Percentiles rank a stretch among this genome's conserved stretches.
Conservation (phyloP, 1,284 basidiomycete species). For the Cryptococcus sp. region DNA sequence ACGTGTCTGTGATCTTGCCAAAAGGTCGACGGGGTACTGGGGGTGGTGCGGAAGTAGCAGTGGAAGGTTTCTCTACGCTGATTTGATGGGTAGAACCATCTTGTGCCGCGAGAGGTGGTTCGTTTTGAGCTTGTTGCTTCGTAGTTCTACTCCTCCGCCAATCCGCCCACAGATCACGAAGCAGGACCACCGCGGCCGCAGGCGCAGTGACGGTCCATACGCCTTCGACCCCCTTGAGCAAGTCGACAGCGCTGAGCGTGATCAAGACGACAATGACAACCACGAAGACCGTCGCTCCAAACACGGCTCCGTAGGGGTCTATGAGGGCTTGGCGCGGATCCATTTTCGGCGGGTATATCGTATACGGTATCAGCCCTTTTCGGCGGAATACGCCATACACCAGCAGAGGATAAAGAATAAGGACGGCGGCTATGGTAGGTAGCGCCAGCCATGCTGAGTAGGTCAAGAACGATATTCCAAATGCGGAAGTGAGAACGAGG, state of each 20-base stretch:
- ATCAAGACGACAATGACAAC: slow-evolving; percentile 62
- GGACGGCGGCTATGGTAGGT: slow-evolving; percentile 46
- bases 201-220: slow-evolving; percentile 74
- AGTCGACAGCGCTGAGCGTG: slow-evolving; percentile 59
- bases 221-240: slow-evolving; percentile 66
- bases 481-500: slow-evolving; percentile 55
- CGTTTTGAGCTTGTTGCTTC: background rate
- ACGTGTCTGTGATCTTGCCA: slow-evolving; percentile 45
- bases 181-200: slow-evolving; percentile 72
- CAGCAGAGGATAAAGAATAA: slow-evolving; percentile 50
- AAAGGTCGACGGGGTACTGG: slow-evolving; percentile 11
- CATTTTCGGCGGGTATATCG: slow-evolving; percentile 55
- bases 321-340: slow-evolving; percentile 56
- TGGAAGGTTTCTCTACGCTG: background rate
- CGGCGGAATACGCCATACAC: slow-evolving; percentile 37
- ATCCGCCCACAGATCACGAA: slow-evolving; percentile 58
- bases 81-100: background rate
- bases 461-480: slow-evolving; percentile 51
- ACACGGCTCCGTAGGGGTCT: slow-evolving; percentile 59
- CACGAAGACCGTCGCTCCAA: slow-evolving; percentile 57
- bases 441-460: slow-evolving; percentile 53
- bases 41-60: background rate
- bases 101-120: background rate
- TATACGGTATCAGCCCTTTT: slow-evolving; percentile 50
- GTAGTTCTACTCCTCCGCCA: slow-evolving; percentile 9